A percentile compares a stretch with the other conserved stretches of the same genome.
phyloP scores from a whole-genome alignment of 108 stramenopile genomes.

The Skeletonema costatum region DNA sequence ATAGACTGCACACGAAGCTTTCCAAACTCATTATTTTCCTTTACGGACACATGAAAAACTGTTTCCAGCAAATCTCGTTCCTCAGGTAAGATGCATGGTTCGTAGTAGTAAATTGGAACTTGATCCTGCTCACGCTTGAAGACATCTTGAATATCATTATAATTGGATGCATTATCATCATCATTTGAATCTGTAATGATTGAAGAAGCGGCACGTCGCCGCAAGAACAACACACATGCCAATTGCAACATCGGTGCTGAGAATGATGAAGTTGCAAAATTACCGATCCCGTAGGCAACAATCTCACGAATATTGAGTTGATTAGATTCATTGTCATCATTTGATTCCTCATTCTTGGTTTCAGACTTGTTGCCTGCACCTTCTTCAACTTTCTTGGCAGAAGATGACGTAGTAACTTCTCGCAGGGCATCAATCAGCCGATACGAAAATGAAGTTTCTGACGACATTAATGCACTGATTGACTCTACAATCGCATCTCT shows the following conservation, averaged over 20 bases:
- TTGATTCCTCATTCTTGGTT: not conserved
- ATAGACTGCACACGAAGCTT: conserved; percentile 29
- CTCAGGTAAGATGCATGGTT: conserved; percentile 40
- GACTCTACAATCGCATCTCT: conserved; percentile 19
- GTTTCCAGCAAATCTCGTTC: conserved; percentile 38
- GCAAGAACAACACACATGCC: conserved; percentile 38
- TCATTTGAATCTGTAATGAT: not conserved
- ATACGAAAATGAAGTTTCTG: conserved; percentile 21
- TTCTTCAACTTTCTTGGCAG: not conserved
- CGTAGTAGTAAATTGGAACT: conserved; percentile 46
- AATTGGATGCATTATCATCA: not conserved
- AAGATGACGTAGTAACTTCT: not conserved
- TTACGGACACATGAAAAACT: conserved; percentile 24
- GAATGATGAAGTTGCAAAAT: conserved; percentile 30
- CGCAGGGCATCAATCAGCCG: conserved; percentile 16
- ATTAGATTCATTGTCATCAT: not conserved
- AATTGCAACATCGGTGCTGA: conserved; percentile 48
- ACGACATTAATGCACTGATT: conserved; percentile 8
- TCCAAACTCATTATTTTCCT: conserved; percentile 43
- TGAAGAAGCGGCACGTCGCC: conserved; percentile 6
- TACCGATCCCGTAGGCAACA: conserved; percentile 54
- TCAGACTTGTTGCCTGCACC: not conserved
- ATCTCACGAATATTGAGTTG: conserved; percentile 34
- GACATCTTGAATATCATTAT: not conserved
- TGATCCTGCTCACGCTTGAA: conserved; percentile 34